Conservation (phyloP, 2,329 filamentous ascomycete species). For the Arthrobotrys pseudoclavata region DNA sequence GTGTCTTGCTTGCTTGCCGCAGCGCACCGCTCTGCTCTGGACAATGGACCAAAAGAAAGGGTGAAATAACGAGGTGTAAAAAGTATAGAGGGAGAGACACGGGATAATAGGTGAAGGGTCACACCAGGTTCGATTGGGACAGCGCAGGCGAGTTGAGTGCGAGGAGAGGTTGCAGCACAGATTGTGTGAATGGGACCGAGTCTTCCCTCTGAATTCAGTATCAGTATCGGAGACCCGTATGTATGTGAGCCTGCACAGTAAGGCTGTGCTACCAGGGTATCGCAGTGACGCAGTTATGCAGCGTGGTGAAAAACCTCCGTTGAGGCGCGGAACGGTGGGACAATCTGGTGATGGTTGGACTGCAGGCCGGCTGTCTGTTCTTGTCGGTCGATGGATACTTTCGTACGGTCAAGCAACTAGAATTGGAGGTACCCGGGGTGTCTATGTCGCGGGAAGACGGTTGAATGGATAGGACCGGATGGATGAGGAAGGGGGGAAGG, state of each 20-base stretch:
- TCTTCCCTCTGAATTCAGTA: too few relatives aligned
- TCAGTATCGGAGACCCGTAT: slow-evolving; percentile 28
- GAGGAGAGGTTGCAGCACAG: slow-evolving; percentile 34
- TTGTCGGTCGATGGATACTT: slow-evolving; percentile 14
- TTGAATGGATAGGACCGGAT: background rate
- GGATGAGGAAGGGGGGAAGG: background rate
- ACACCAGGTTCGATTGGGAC: slow-evolving; percentile 54
- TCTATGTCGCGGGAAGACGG: slow-evolving; percentile 3
- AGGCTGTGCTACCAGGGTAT: slow-evolving; percentile 45
- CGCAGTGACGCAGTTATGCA: slow-evolving; percentile 36
- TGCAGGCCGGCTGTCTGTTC: slow-evolving; percentile 17
- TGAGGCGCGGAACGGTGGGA: slow-evolving; percentile 55
- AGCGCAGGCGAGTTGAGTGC: slow-evolving; percentile 43
- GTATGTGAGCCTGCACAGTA: slow-evolving; percentile 1
- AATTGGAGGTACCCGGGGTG: slow-evolving; percentile 16
- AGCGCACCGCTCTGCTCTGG: slow-evolving; percentile 17
- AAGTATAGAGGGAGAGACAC: slow-evolving; percentile 34
- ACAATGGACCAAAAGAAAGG: slow-evolving; percentile 19
- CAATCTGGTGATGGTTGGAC: slow-evolving; percentile 25
- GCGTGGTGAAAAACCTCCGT: slow-evolving; percentile 34
- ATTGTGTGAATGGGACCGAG: background rate
- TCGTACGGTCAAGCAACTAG: background rate
- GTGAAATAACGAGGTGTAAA: slow-evolving; percentile 20
- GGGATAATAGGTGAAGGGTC: slow-evolving; percentile 25
- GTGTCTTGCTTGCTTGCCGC: slow-evolving; percentile 16